Evolutionary conservation across 2,329 filamentous ascomycete genomes (phyloP).

Genomic region (Arthrinium phaeospermum): DNA sequence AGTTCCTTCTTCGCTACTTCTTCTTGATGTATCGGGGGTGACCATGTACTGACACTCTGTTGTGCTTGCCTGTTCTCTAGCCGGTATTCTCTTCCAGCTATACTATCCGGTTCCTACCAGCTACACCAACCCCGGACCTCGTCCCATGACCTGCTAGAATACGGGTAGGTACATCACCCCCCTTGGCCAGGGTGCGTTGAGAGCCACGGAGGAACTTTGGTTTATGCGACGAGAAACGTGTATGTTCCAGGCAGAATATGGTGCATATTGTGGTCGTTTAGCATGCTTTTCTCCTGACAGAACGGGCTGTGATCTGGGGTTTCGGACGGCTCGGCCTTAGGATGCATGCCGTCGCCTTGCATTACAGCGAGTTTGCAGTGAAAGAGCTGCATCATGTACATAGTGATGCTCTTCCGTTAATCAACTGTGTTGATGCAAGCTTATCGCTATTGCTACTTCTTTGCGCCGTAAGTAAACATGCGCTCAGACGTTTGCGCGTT

Average conservation of each 20-base stretch:
- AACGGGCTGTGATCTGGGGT: neutral
- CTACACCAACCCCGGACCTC: slow-evolving; percentile 34
- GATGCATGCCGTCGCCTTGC: neutral
- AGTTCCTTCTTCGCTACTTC: neutral
- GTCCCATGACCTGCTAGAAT: slow-evolving; percentile 1
- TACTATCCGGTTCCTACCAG: slow-evolving; percentile 37
- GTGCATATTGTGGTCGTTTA: neutral
- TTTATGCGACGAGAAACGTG: neutral
- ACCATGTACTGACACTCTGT: neutral
- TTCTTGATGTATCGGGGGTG: neutral
- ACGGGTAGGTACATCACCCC: neutral
- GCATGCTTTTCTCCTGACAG: too few relatives aligned
- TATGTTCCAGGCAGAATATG: neutral
- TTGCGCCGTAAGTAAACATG: too few relatives aligned
- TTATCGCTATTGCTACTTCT: too few relatives aligned
- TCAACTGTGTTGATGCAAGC: too few relatives aligned
- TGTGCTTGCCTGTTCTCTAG: neutral
- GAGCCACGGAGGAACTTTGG: neutral
- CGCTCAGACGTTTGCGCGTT: too few relatives aligned
- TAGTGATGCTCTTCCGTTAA: neutral
- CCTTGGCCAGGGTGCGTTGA: neutral
- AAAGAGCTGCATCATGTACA: neutral
- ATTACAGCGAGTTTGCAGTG: neutral
- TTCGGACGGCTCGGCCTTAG: neutral
- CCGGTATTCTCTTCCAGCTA: slow-evolving; percentile 39